Evolutionary conservation across 345 rosid species (phyloP).

Genomic region (Eucalyptus urophylla): DNA sequence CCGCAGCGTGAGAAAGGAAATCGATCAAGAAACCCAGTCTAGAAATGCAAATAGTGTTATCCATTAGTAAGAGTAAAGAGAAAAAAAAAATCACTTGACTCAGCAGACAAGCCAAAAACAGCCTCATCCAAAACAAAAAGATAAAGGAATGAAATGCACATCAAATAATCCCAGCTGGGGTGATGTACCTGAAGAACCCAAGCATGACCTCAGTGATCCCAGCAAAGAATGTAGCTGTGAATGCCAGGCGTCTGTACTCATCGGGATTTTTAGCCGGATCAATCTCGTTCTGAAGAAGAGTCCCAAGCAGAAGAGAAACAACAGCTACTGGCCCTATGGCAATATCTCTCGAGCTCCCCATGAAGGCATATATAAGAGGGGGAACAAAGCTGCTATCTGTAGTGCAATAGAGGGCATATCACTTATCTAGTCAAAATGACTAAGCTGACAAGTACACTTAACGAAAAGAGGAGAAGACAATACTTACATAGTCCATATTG

Average conservation of each 20-base stretch:
- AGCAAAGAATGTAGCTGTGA: constrained; percentile 32
- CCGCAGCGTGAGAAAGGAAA: constrained; percentile 30
- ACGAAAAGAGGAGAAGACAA: neutral
- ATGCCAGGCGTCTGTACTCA: constrained; percentile 17
- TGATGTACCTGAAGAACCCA: constrained; percentile 28
- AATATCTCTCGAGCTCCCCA: constrained; percentile 42
- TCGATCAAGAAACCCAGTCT: constrained; percentile 35
- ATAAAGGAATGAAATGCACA: neutral
- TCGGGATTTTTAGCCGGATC: neutral
- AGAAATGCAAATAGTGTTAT: neutral
- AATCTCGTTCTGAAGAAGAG: constrained; percentile 19
- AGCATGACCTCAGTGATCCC: constrained; percentile 29
- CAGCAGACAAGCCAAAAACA: neutral
- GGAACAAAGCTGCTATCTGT: constrained; percentile 51
- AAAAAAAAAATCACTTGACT: neutral
- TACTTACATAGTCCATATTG: constrained; percentile 33
- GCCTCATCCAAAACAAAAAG: neutral
- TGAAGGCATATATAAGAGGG: constrained; percentile 30
- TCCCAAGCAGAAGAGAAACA: constrained; percentile 25
- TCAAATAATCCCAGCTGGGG: neutral
- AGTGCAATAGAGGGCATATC: neutral
- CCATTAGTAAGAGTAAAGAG: neutral
- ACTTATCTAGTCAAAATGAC: neutral
- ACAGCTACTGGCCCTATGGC: constrained; percentile 43
- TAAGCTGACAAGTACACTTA: neutral